Evolutionary conservation across 1,284 basidiomycete genomes (phyloP), one percentile per base, ranked within the genome.

Genomic region (Leccinum variabile): DNA sequence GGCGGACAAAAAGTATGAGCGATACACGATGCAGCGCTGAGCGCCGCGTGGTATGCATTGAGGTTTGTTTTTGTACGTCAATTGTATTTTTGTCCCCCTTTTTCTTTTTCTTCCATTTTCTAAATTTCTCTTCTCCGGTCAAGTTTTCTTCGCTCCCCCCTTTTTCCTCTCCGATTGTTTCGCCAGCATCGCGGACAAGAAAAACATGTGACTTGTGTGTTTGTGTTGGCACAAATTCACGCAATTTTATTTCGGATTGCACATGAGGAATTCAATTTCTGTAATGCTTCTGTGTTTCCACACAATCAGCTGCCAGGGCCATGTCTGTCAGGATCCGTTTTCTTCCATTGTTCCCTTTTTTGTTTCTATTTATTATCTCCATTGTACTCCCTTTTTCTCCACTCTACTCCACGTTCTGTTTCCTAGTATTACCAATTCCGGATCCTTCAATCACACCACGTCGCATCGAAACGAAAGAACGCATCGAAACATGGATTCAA

Each of bases 11-110:
- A 73, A 73, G 53, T 75, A 72, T 41, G 71, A 75, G 7, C 61
- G 72, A 59, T 75, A 74, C 55, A 61, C 66, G 37, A 63, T 76
- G 64, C 70, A 66, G 52, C 66, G 68, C 56, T 72, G 69, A 62
- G 57, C 46, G 8, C 66, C 50, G 25, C 50, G 25, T 30, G 25
- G 50, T 13, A 30, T 52, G 28, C 49, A 30, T 28, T 18, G 28
- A 33, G 56, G 25, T 53, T 32, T 30, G 35, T 39, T 44, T 56
- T n/a, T 50, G 37, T 59, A 14, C 28, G 50, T 54, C 30, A 14
- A 9, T 4, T 37, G 39, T 46, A 52, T 54, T 35, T 28, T 59
- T 64, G 63, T 59, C 16, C 28, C 53, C 28, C 28, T 33, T 18
- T 28, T 18, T 18, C n/a, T 30, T 52, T 30, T 52, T 52, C 28